Percentiles rank a stretch among this genome's conserved stretches.
phyloP scores from a whole-genome alignment of 2,329 filamentous ascomycete species.

The Remersonia thermophila region DNA sequence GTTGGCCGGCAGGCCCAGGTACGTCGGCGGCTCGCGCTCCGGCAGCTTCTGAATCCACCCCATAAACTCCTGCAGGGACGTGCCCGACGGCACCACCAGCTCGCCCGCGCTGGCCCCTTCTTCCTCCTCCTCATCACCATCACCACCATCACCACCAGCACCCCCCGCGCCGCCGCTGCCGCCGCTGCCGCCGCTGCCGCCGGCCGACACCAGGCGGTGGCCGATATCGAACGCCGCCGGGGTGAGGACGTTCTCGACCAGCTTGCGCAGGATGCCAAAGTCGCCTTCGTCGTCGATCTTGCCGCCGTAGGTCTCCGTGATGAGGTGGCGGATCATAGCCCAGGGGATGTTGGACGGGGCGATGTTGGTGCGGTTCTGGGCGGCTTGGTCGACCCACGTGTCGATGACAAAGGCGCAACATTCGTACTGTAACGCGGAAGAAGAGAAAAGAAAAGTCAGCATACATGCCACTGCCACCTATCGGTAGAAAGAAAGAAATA shows the following conservation, averaged over 20 bases:
- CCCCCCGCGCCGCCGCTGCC: not conserved
- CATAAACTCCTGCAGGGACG: conserved; percentile 73
- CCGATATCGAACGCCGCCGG: conserved; percentile 85
- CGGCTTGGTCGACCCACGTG: conserved; percentile 76
- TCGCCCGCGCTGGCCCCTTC: conserved; percentile 24
- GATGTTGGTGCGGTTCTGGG: conserved; percentile 80
- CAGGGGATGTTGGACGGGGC: conserved; percentile 89
- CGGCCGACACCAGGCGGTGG: conserved; percentile 69
- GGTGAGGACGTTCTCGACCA: conserved; percentile 71
- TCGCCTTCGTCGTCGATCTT: conserved; percentile 91
- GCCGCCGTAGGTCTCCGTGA: conserved; percentile 92
- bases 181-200: not conserved
- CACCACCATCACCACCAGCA: not conserved
- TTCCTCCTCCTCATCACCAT: conserved; percentile 28
- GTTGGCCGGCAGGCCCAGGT: conserved; percentile 84
- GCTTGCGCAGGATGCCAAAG: conserved; percentile 56
- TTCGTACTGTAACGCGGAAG: conserved; percentile 57
- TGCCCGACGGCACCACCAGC: conserved; percentile 67
- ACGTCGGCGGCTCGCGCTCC: conserved; percentile 91
- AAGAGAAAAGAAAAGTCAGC: conserved; percentile 53
- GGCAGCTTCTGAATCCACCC: conserved; percentile 85
- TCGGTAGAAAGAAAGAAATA: conserved; percentile 52
- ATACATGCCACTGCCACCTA: no score
- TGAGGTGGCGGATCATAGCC: conserved; percentile 83
- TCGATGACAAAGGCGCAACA: conserved; percentile 94